Percentiles rank a stretch among this genome's conserved stretches.
Conservation (phyloP, 176 grass and related monocot species). For the Musa itinerans region DNA sequence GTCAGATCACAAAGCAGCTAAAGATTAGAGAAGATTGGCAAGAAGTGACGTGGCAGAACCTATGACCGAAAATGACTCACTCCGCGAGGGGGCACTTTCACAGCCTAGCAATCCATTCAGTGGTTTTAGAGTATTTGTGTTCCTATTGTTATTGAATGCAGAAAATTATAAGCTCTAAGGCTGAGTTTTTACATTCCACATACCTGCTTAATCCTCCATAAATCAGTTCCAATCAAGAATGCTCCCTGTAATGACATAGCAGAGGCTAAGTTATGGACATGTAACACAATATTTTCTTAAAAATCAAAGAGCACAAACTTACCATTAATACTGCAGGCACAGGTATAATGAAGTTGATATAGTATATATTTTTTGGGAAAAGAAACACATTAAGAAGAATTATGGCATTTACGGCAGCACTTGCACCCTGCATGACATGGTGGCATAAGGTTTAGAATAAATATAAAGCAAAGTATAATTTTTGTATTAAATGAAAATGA, state of each 20-base stretch:
- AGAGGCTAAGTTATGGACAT: slow-evolving; percentile 5
- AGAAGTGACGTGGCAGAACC: no score
- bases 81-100: background rate
- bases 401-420: slow-evolving; percentile 78
- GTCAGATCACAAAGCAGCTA: background rate
- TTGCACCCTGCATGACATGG: slow-evolving; percentile 68
- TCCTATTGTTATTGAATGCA: background rate
- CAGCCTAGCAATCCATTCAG: background rate
- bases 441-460: slow-evolving; percentile 16
- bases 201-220: slow-evolving; percentile 64
- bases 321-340: slow-evolving; percentile 73
- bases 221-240: slow-evolving; percentile 51
- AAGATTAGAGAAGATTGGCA: background rate
- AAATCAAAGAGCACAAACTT: slow-evolving; percentile 20
- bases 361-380: slow-evolving; percentile 54
- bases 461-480: background rate
- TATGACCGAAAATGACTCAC: no score
- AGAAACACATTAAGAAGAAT: slow-evolving; percentile 83
- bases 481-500: background rate
- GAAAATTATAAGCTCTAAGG: background rate
- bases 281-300: background rate
- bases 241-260: slow-evolving; percentile 55
- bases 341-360: slow-evolving; percentile 68
- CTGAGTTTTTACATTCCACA: background rate
- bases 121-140: background rate